These are phyloP conservation scores for Exophiala bonariae DNA, from an alignment of 2,329 filamentous ascomycete species.

Conservation along the genomic window DNA sequence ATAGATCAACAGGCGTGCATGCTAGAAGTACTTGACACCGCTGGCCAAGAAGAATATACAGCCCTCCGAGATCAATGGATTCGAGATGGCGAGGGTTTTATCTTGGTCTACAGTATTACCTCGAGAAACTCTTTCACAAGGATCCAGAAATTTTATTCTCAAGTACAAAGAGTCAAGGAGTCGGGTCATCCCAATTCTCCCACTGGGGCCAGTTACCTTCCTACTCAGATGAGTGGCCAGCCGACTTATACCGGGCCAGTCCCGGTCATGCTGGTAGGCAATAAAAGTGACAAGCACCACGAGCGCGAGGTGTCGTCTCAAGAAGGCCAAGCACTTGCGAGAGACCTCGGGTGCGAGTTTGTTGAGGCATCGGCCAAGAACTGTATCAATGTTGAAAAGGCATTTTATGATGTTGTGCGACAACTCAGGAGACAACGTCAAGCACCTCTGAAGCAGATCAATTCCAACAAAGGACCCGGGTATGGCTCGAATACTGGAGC, in stretches of 20 bases:
- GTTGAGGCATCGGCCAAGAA: conserved; percentile 97
- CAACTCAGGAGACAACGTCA: conserved; percentile 83
- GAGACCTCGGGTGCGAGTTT: conserved; percentile 92
- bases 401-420: conserved; percentile 95
- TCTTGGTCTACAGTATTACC: conserved; percentile 97
- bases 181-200: conserved; percentile 62
- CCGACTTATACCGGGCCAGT: conserved; percentile 56
- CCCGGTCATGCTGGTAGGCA: conserved; percentile 96
- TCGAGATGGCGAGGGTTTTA: conserved; percentile 93
- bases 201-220: conserved; percentile 49
- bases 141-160: conserved; percentile 93
- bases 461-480: conserved; percentile 16
- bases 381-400: conserved; percentile 97
- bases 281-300: conserved; percentile 95
- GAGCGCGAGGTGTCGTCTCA: conserved; percentile 96
- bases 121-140: conserved; percentile 92
- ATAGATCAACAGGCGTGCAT: conserved; percentile 96
- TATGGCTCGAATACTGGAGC: conserved; percentile 13
- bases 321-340: conserved; percentile 87
- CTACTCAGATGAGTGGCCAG: conserved; percentile 50
- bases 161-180: conserved; percentile 97
- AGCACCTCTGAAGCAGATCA: conserved; percentile 32
- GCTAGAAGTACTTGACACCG: conserved; percentile 95
- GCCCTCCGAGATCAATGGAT: conserved; percentile 98
- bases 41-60: conserved; percentile 97